These are phyloP conservation scores for Carex pumila DNA, from an alignment of 176 grass and related monocot genomes.

Conservation along the genomic window DNA sequence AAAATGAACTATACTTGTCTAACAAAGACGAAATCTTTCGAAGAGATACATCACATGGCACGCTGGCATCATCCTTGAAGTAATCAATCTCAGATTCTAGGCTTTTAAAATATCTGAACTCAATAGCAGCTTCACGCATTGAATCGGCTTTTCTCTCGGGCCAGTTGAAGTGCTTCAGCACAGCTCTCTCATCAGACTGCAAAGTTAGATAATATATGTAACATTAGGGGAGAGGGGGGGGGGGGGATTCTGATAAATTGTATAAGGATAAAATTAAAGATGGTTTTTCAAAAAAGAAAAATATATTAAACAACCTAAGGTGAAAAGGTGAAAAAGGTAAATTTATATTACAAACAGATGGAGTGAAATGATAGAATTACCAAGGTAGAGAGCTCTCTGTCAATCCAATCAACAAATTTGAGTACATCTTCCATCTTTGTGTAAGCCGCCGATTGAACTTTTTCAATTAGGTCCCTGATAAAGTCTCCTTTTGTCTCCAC, in stretches of 20 bases:
- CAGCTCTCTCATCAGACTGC: conserved; percentile 44
- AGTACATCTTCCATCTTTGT: conserved; percentile 44
- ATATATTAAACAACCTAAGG: not conserved
- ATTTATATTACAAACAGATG: not conserved
- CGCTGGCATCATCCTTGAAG: conserved; percentile 32
- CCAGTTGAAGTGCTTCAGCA: conserved; percentile 53
- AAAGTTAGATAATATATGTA: not conserved
- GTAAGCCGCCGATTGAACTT: conserved; percentile 46
- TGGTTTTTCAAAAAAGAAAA: not conserved
- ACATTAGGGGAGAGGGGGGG: not conserved
- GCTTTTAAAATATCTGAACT: conserved; percentile 33
- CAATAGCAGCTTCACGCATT: conserved; percentile 44
- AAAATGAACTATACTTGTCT: conserved; percentile 29
- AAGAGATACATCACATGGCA: conserved; percentile 29
- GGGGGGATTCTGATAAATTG: not conserved
- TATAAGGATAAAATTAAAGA: not conserved
- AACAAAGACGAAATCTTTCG: conserved; percentile 35
- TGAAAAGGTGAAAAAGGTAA: not conserved
- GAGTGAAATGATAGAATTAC: conserved; percentile 22
- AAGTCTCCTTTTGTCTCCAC: conserved; percentile 76
- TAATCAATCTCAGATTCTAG: conserved; percentile 31
- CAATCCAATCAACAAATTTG: conserved; percentile 39
- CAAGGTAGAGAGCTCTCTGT: conserved; percentile 44
- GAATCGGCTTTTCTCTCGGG: conserved; percentile 50
- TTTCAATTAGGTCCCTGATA: conserved; percentile 65